Conservation (phyloP, 495 filamentous ascomycete genomes). For the Lepraria neglecta region DNA sequence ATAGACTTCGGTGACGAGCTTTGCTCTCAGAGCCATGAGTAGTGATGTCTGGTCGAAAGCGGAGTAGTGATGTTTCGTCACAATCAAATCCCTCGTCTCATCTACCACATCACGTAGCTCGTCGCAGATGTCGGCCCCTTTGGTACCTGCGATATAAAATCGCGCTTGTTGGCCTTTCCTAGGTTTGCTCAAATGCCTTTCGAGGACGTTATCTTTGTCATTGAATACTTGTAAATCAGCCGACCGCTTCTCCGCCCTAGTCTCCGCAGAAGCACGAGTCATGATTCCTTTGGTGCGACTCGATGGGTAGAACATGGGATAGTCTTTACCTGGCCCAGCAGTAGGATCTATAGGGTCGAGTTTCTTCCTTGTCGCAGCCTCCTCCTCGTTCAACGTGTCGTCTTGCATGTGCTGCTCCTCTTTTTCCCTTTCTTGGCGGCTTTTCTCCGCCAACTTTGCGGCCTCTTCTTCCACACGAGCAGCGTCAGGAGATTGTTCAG, state of each 20-base stretch:
- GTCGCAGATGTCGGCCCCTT: constrained; percentile 62
- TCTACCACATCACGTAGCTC: constrained; percentile 51
- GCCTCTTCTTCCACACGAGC: constrained; percentile 23
- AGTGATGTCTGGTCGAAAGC: constrained; percentile 71
- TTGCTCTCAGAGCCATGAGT: constrained; percentile 62
- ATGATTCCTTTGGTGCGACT: constrained; percentile 25
- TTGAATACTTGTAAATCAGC: constrained; percentile 25
- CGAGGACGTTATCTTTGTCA: constrained; percentile 23
- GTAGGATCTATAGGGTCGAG: constrained; percentile 15
- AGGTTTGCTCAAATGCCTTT: constrained; percentile 31
- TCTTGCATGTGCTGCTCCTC: constrained; percentile 24
- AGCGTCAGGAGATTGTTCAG: constrained; percentile 15
- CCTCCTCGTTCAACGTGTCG: constrained; percentile 20
- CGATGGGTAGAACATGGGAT: constrained; percentile 25
- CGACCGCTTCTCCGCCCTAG: constrained; percentile 25
- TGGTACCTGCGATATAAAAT: constrained; percentile 54
- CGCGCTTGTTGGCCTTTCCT: constrained; percentile 40
- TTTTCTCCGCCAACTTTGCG: constrained; percentile 19
- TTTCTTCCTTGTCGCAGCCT: constrained; percentile 7
- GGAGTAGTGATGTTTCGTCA: constrained; percentile 82
- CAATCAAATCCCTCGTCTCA: constrained; percentile 53
- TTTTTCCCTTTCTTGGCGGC: constrained; percentile 17
- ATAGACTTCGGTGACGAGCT: constrained; percentile 84
- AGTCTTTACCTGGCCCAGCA: constrained; percentile 17
- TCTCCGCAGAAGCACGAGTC: constrained; percentile 24